phyloP scores from a whole-genome alignment of 495 filamentous ascomycete species.

The Hypoxylon crocopeplum region DNA sequence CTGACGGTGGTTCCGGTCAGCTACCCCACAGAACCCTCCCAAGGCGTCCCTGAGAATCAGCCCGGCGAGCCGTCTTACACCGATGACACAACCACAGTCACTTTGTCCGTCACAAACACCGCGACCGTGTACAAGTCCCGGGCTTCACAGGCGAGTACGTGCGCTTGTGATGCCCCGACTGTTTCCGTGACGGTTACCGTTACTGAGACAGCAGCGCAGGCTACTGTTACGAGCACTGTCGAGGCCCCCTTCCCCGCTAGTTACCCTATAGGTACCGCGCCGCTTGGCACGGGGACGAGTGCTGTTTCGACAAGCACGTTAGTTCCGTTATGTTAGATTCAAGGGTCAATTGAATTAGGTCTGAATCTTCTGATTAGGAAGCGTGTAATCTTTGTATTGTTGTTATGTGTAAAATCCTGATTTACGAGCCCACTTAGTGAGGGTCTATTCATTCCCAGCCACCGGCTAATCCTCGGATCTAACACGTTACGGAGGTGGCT shows the following conservation, averaged over 20 bases:
- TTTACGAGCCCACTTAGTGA: no score
- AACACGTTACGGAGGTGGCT: conserved; percentile 41
- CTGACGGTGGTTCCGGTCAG: conserved; percentile 27
- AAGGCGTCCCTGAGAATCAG: conserved; percentile 8
- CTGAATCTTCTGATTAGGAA: no score
- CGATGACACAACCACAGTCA: conserved; percentile 4
- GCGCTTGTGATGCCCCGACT: conserved; percentile 29
- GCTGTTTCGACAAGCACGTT: conserved; percentile 18
- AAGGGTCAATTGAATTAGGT: no score
- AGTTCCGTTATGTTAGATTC: no score
- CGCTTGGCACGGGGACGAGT: conserved; percentile 1
- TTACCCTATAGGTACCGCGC: conserved; percentile 26
- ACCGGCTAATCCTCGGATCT: no score
- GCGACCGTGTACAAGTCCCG: conserved; percentile 10
- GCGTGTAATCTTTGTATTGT: no score
- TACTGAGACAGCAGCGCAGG: conserved; percentile 16
- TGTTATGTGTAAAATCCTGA: no score
- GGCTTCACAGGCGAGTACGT: background rate
- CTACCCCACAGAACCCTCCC: conserved; percentile 3
- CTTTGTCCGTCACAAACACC: conserved; percentile 11
- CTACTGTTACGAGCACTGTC: conserved; percentile 33
- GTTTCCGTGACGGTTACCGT: conserved; percentile 43
- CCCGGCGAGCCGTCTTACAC: background rate
- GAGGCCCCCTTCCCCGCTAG: conserved; percentile 33
- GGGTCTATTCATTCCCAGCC: no score